Conservation (phyloP, 2,329 filamentous ascomycete genomes). For the Talaromyces sp. region DNA sequence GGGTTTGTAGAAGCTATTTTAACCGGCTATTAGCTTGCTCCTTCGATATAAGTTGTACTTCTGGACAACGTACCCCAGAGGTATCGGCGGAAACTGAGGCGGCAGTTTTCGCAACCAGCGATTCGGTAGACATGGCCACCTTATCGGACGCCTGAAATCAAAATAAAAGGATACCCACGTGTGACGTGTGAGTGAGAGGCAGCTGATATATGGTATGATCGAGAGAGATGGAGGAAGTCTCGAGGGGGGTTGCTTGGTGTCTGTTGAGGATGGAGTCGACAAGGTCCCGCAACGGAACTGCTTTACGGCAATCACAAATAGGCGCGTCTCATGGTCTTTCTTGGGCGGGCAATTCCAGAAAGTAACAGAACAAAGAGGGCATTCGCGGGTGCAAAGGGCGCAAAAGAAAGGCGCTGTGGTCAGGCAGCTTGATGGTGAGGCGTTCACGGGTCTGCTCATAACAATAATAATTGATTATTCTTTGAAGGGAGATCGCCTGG, state of each 20-base stretch:
- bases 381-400: neutral
- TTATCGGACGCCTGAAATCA: neutral
- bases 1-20: conserved; percentile 33
- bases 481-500: neutral
- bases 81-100: conserved; percentile 7
- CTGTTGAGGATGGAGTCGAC: neutral
- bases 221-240: neutral
- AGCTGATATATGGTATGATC: neutral
- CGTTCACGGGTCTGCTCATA: neutral
- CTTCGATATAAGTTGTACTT: neutral
- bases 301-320: neutral
- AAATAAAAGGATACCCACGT: neutral
- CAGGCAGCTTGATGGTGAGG: neutral
- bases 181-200: neutral
- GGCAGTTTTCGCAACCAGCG: neutral
- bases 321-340: neutral
- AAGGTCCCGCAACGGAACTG: neutral
- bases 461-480: neutral
- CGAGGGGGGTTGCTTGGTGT: neutral
- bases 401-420: neutral
- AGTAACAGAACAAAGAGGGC: neutral
- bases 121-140: conserved; percentile 4
- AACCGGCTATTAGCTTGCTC: neutral
- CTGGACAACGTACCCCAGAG: conserved; percentile 24
- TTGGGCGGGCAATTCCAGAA: neutral